Percentiles rank a stretch among this genome's conserved stretches.
Conservation (phyloP, 148 eudicot species). For the Dianthus caryophyllus region DNA sequence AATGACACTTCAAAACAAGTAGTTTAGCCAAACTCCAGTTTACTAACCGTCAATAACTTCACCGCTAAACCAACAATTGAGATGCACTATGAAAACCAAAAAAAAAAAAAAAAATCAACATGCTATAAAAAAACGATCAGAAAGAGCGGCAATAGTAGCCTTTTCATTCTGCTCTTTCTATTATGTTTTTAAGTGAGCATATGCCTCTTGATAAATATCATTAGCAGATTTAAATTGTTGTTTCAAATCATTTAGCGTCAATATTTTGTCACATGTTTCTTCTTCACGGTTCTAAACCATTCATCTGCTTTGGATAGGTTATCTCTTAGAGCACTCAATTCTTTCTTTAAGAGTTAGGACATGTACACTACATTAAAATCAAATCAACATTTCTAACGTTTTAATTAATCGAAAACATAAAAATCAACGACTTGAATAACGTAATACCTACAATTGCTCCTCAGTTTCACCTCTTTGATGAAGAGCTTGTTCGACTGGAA, state of each 20-base stretch:
- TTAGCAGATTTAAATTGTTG: conserved; percentile 44
- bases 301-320: conserved; percentile 52
- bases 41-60: too few species aligned
- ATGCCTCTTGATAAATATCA: conserved; percentile 61
- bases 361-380: conserved; percentile 31
- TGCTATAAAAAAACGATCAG: not conserved
- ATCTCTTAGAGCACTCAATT: conserved; percentile 50
- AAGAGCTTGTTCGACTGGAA: conserved; percentile 65
- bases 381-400: conserved; percentile 5
- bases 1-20: too few species aligned
- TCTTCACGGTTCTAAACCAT: conserved; percentile 33
- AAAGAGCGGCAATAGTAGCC: conserved; percentile 42
- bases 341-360: conserved; percentile 67
- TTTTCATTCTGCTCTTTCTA: conserved; percentile 51
- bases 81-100: too few species aligned
- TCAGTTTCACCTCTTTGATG: conserved; percentile 55
- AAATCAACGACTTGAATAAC: not conserved
- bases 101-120: not conserved
- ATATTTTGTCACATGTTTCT: conserved; percentile 46
- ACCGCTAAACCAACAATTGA: not conserved
- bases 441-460: conserved; percentile 61
- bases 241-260: conserved; percentile 38
- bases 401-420: not conserved
- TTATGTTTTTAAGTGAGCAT: conserved; percentile 35
- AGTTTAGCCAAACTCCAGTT: too few species aligned